Percentiles rank a stretch among this genome's conserved stretches.
These are phyloP conservation scores for Ogataea hybrid DNA, from an alignment of 1,139 yeast genomes.

Conservation along the genomic window DNA sequence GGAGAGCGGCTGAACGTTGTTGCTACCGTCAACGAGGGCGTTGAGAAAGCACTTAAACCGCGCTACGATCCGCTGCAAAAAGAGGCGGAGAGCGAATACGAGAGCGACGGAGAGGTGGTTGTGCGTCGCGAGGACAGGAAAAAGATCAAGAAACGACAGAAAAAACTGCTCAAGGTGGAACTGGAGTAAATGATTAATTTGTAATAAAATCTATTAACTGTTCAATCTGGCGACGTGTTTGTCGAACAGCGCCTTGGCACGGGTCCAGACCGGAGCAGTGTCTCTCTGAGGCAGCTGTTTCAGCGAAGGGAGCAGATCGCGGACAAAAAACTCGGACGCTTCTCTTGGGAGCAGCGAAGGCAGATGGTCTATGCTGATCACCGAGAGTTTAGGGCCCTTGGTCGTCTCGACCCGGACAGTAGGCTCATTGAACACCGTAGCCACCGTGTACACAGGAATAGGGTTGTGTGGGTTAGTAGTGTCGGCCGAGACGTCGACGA, in stretches of 20 bases:
- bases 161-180: constrained; percentile 51
- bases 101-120: constrained; percentile 51
- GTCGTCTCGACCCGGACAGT: constrained; percentile 79
- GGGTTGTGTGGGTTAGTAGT: constrained; percentile 99
- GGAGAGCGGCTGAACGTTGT: constrained; percentile 95
- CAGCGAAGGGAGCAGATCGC: constrained; percentile 84
- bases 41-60: constrained; percentile 78
- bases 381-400: constrained; percentile 82
- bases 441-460: constrained; percentile 84
- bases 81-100: constrained; percentile 57
- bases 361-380: constrained; percentile 94
- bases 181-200: constrained; percentile 39
- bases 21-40: constrained; percentile 68
- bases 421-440: constrained; percentile 89
- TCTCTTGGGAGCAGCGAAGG: constrained; percentile 96
- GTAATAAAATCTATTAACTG: not conserved
- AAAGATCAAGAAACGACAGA: constrained; percentile 33
- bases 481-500: constrained; percentile 97
- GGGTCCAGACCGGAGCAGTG: constrained; percentile 85
- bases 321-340: constrained; percentile 87
- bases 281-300: constrained; percentile 78
- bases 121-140: constrained; percentile 48
- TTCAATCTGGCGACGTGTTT: constrained; percentile 71
- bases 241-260: constrained; percentile 79
- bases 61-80: constrained; percentile 44